Evolutionary conservation across 2,329 filamentous ascomycete genomes (phyloP), one percentile per base, ranked within the genome.

Genomic region (Aureobasidium sp.): DNA sequence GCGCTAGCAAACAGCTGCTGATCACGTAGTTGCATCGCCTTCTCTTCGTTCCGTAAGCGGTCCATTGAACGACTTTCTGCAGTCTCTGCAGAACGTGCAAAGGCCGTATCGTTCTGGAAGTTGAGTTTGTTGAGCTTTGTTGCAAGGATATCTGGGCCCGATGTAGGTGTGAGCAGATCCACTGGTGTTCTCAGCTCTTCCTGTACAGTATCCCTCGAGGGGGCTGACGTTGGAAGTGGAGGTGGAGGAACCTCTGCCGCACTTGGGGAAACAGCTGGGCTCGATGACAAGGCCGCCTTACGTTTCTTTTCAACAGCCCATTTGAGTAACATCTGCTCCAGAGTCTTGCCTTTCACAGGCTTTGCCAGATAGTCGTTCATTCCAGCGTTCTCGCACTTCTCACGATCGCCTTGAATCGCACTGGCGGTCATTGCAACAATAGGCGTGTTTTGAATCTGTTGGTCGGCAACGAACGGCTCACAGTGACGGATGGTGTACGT

Each of bases 371-470:
- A 74, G 69, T 89, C 87, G 66, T 91, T 87, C 88, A 91, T 91
- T 36, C 88, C 88, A 9, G 87, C 86, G 64, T 81, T 81, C 64
- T 83, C 82, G 70, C 88, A 91, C 70, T 90, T 90, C 70, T 91
- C 88, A 53, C 82, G 79, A 68, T 91, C 88, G 5, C 88, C 88
- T 70, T 90, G 87, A 44, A 91, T 90, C 0, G 88, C 88, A 4
- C 85, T 89, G 5, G 88, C 89, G 0, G 88, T 91, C 87, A 91
- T 90, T n/a, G 88, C 88, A 41, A 91, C 85, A 56, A 91, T 90
- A 0, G 88, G 88, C 5, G 90, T 85, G 47, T 85, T 78, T 61
- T 81, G 78, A 4, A 83, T 71, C 20, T 74, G 73, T 1, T 84
- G 78, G 58, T 82, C 81, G 2, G 76, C 69, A 44, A 81, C 85